Percentiles rank a stretch among this genome's conserved stretches.
Evolutionary conservation across 805 yeast species (phyloP).

Genomic region (Ogataea henricii): DNA sequence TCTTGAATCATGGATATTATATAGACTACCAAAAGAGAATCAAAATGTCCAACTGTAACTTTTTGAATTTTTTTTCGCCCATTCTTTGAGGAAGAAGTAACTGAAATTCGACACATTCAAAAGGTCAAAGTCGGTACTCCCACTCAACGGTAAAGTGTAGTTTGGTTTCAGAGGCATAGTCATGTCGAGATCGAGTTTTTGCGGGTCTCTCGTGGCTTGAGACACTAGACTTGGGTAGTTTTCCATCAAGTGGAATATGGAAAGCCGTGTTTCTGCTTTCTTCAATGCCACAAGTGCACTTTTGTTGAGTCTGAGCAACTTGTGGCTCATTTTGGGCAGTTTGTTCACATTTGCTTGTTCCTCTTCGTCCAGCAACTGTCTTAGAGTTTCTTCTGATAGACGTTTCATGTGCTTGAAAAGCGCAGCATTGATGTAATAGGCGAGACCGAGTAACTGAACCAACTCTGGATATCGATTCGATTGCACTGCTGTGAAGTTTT

Average conservation of each 20-base stretch:
- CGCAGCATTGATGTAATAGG: conserved; percentile 15
- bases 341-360: neutral
- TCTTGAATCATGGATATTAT: neutral
- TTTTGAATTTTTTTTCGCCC: conserved; percentile 16
- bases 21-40: neutral
- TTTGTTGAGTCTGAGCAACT: conserved; percentile 18
- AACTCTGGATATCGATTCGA: conserved; percentile 3
- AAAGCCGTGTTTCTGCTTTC: conserved; percentile 21
- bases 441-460: conserved; percentile 9
- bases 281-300: conserved; percentile 14
- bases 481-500: conserved; percentile 21
- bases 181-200: conserved; percentile 1
- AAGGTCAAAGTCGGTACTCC: conserved; percentile 9
- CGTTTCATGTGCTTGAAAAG: conserved; percentile 9
- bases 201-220: conserved; percentile 9
- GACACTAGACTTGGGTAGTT: conserved; percentile 19
- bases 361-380: conserved; percentile 7
- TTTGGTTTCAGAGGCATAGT: conserved; percentile 10
- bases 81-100: conserved; percentile 23
- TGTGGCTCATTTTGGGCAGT: conserved; percentile 12
- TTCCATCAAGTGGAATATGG: conserved; percentile 14
- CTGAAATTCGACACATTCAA: conserved; percentile 26
- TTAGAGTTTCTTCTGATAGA: conserved; percentile 6
- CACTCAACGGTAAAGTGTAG: conserved; percentile 12
- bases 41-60: conserved; percentile 21